These are phyloP conservation scores for Calonectria montana DNA, from an alignment of 2,329 filamentous ascomycete species.

Conservation along the genomic window DNA sequence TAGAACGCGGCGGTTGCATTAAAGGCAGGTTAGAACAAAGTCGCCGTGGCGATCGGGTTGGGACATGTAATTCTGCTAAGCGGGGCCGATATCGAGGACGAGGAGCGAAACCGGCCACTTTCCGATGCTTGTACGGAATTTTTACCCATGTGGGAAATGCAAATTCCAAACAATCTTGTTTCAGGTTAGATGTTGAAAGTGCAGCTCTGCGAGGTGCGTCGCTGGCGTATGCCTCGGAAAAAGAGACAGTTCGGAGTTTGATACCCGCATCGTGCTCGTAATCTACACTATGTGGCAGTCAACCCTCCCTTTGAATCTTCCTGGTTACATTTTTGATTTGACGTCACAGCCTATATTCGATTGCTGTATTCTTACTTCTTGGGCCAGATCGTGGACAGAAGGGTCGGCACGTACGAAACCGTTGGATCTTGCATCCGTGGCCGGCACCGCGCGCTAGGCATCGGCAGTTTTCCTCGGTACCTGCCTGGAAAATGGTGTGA, in stretches of 20 bases:
- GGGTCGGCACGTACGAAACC: not conserved
- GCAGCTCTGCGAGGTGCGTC: not conserved
- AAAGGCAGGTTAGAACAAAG: too few relatives aligned
- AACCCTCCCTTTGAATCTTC: not conserved
- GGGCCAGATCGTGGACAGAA: not conserved
- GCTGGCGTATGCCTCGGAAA: not conserved
- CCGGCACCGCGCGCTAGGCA: not conserved
- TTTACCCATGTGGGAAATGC: too few relatives aligned
- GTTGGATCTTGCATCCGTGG: not conserved
- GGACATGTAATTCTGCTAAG: not conserved
- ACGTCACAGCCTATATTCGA: constrained; percentile 3
- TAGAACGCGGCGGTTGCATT: too few relatives aligned
- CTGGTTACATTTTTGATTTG: not conserved
- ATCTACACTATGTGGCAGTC: not conserved
- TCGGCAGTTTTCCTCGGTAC: not conserved
- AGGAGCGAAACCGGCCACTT: not conserved
- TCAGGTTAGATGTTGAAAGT: not conserved
- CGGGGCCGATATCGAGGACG: not conserved
- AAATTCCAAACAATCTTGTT: not conserved
- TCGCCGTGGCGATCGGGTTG: not conserved
- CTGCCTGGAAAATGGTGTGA: not conserved
- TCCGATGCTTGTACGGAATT: too few relatives aligned
- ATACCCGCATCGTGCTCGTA: not conserved
- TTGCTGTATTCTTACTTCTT: not conserved
- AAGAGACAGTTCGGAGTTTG: not conserved